Base-by-base conservation (phyloP, 805 yeast species). In the Barnettozyma wickerhamii region DNA sequence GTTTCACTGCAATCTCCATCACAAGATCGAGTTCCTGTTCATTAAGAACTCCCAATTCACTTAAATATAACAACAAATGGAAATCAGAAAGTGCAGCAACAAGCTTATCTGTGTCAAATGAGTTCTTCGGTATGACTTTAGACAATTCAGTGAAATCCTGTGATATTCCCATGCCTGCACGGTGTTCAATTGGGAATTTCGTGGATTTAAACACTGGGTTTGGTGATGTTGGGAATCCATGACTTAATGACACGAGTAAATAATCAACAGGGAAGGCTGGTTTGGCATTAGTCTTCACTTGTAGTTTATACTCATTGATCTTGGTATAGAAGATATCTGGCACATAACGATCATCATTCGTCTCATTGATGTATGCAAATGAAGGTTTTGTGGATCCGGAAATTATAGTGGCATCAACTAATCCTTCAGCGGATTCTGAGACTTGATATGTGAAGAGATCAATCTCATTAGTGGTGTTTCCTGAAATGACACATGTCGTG, bases 241-340 rank as follows among this genome's bases (percentile, higher is more conserved):
- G 98, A 5, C 95, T 82, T 47, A 91, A 65, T 2, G 96, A 81
- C 1, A 91, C 95, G 39, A 93, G 64, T 45, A 89, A 62, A 58
- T 85, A 89, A 46, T 89, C 96, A n/a, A 84, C 89, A 2, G 97
- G 97, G 59, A 89, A 86, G 19, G 93, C 84, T 1, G 96, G 96
- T 53, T 83, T 83, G 2, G 96, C 95, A 56, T 86, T 84, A 31
- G 79, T 77, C 53, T 88, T 88, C n/a, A 93, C 95, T 28, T 87
- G 79, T 23, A 88, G 66, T 4, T 86, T 86, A 63, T 93, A 93
- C 64, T 93, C 97, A 58, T 93, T 93, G 45, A 77, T 74, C 58
- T 77, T 80, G 62, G 80, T 79, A 69, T 84, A 93, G 55, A 86
- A 85, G 19, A 93, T 83, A 47, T 93, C 99, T 0, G 99, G 99